These are phyloP conservation scores for Neoarthrinium moseri DNA, from an alignment of 2,329 filamentous ascomycete genomes.

Conservation along the genomic window DNA sequence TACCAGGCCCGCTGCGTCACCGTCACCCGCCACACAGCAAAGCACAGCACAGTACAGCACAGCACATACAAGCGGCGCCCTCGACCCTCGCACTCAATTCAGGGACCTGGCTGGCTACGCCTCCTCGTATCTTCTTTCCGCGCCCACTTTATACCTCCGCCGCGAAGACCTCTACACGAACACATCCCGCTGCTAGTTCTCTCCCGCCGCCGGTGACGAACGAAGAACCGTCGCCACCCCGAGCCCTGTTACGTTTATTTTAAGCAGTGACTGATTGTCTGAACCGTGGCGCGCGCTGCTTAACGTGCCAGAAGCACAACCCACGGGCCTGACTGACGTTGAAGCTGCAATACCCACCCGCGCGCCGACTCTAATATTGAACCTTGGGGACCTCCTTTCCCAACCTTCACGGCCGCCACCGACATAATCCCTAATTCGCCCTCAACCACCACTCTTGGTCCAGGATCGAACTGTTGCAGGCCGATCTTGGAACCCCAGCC, in stretches of 20 bases:
- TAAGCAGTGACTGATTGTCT: no score
- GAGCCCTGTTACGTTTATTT: no score
- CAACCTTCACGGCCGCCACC: not conserved
- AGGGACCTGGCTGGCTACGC: no score
- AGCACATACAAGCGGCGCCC: no score
- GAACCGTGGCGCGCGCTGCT: not conserved
- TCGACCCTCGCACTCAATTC: no score
- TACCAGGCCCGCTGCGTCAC: no score
- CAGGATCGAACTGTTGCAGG: not conserved
- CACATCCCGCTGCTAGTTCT: not conserved
- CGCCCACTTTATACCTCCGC: not conserved
- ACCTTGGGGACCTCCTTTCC: not conserved
- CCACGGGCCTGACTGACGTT: not conserved
- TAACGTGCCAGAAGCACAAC: not conserved
- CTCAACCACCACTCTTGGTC: no score
- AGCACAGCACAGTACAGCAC: no score
- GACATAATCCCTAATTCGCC: not conserved
- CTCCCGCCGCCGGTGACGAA: not conserved
- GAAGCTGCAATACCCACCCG: not conserved
- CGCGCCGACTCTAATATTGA: not conserved
- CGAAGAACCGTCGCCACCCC: not conserved
- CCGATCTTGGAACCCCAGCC: not conserved
- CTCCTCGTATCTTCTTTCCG: not conserved
- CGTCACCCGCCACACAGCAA: no score
- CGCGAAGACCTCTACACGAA: not conserved